A percentile compares a stretch with the other conserved stretches of the same genome.
Evolutionary conservation across 2,329 filamentous ascomycete genomes (phyloP).

Genomic region (Aspergillus flavus): DNA sequence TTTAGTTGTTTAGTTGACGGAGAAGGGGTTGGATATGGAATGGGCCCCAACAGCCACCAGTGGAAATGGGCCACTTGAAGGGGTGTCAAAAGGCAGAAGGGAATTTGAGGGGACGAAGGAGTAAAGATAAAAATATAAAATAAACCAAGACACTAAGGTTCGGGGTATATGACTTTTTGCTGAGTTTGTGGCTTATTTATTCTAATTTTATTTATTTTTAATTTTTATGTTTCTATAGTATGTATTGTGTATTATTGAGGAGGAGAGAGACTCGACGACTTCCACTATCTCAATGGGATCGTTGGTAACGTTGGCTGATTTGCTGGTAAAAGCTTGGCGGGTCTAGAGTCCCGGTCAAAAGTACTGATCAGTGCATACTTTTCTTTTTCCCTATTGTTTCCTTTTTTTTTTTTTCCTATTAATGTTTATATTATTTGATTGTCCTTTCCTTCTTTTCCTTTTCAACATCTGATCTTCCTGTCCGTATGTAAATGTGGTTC

Average conservation of each 20-base stretch:
- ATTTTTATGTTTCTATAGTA: neutral
- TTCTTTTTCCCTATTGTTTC: neutral
- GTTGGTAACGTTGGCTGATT: neutral
- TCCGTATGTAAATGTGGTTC: neutral
- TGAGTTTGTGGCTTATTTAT: neutral
- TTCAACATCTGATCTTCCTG: neutral
- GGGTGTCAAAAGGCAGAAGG: slow-evolving; percentile 8
- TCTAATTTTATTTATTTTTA: neutral
- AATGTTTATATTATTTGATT: neutral
- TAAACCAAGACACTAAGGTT: neutral
- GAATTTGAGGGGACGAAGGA: slow-evolving; percentile 10
- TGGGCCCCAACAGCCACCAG: slow-evolving; percentile 16
- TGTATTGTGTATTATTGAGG: neutral
- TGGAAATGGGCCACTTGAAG: slow-evolving; percentile 11
- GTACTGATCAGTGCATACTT: neutral
- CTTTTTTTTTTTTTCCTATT: too few relatives aligned
- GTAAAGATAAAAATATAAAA: slow-evolving; percentile 4
- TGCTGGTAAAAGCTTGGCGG: slow-evolving; percentile 8
- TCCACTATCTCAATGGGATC: neutral
- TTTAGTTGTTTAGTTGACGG: slow-evolving; percentile 6
- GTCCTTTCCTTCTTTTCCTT: neutral
- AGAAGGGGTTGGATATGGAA: slow-evolving; percentile 10
- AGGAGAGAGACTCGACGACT: neutral
- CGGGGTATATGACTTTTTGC: neutral
- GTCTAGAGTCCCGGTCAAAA: slow-evolving; percentile 6